Conservation (phyloP, 805 yeast genomes). For the Zygoascus biomembranicola region DNA sequence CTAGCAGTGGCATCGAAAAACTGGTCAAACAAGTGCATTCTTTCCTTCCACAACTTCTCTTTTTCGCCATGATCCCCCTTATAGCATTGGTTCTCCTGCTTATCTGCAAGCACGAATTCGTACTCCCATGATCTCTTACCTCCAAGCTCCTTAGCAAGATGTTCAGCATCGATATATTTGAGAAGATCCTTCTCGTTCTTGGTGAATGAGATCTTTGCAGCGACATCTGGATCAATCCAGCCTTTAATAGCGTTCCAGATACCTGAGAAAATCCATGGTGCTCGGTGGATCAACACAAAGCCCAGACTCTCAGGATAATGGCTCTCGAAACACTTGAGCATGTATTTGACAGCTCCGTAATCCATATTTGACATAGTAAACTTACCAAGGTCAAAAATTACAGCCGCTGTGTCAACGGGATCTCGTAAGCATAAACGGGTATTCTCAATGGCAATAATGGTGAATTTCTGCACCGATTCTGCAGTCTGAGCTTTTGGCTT, state of each 20-base stretch:
- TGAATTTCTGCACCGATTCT: slow-evolving; percentile 66
- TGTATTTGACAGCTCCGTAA: slow-evolving; percentile 80
- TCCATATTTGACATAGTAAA: slow-evolving; percentile 92
- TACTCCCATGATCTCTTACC: slow-evolving; percentile 57
- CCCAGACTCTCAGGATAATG: slow-evolving; percentile 95
- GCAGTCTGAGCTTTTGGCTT: slow-evolving; percentile 57
- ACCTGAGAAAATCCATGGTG: slow-evolving; percentile 95
- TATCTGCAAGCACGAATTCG: slow-evolving; percentile 54
- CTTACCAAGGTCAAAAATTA: slow-evolving; percentile 78
- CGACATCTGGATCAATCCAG: slow-evolving; percentile 96
- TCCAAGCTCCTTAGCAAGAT: slow-evolving; percentile 66
- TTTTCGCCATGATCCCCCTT: slow-evolving; percentile 35
- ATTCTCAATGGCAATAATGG: slow-evolving; percentile 70
- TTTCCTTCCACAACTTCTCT: slow-evolving; percentile 38
- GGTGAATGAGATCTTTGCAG: slow-evolving; percentile 81
- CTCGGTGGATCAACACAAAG: slow-evolving; percentile 74
- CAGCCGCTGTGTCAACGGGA: slow-evolving; percentile 71
- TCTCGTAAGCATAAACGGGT: slow-evolving; percentile 68
- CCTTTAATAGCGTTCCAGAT: slow-evolving; percentile 88
- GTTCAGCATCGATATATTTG: slow-evolving; percentile 48
- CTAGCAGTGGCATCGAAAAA: slow-evolving; percentile 58
- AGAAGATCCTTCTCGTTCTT: slow-evolving; percentile 58
- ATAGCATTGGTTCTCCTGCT: slow-evolving; percentile 44
- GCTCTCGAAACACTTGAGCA: slow-evolving; percentile 85
- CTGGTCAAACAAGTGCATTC: slow-evolving; percentile 44